Evolutionary conservation across 2,329 filamentous ascomycete genomes (phyloP), one percentile per base, ranked within the genome.

Genomic region (Neoarthrinium moseri): DNA sequence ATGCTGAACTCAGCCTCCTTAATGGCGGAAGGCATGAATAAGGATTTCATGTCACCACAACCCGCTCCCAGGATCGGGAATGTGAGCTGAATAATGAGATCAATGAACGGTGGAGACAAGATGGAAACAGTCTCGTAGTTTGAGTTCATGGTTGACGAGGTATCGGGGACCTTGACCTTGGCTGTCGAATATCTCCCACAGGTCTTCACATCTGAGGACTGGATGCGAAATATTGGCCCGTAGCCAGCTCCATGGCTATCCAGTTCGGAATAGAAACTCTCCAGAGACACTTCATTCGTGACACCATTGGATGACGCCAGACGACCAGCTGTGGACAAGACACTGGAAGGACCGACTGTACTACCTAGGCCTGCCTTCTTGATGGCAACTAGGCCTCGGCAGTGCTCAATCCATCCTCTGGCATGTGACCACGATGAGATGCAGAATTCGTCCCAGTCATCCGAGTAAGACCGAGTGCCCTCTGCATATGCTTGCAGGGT

Each of bases 91-190:
- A 74, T 59, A 43, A 74, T 58, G 6, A 67, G 56, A 48, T 80
- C 76, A 3, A 78, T 54, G 39, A 75, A 66, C 1, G 70, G 62
- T 0, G 77, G 70, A 24, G 76, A 73, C 6, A 77, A 56, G 40
- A 72, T 64, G 17, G 71, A 68, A 0, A 64, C 49, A 3, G 68
- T 63, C 51, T 80, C 72, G 37, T 69, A 64, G 1, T 58, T 53
- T 48, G 67, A 62, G 1, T 73, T 74, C 76, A 79, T 78, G 1
- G 60, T 51, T 1, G 60, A 51, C 1, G 60, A 59, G 0, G 74
- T 78, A 37, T 78, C 67, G 3, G 67, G 67, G 3, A 75, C 58
- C 10, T 61, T 52, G 6, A 75, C 53, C 4, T 65, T 60, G 2
- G 64, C 67, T 7, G 62, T 51, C 2, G 63, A 61, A 24, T 59